Evolutionary conservation across 2,329 filamentous ascomycete genomes (phyloP), one percentile per base, ranked within the genome.

Genomic region (Apiospora pterosperma): DNA sequence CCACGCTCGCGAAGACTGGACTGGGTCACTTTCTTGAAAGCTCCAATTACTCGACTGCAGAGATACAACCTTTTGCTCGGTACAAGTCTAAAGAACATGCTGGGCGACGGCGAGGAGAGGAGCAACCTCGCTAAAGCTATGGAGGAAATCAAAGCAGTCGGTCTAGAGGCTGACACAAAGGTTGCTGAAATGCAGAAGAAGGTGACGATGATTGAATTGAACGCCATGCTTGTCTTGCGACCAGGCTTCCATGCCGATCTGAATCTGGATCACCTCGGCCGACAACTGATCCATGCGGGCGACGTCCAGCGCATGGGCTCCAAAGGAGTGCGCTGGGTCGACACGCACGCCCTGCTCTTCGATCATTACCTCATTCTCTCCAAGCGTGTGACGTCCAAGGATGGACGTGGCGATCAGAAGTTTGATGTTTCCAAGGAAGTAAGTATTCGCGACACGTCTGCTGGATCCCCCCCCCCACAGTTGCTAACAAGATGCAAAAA

Each of bases 361-460:
- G 96, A 99, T 73, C 94, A 99, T 78, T 99, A 97, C 76, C 85
- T 99, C 41, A 94, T 99, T 38, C 81, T 99, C 55, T 92, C 96
- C 42, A 99, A 99, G 81, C 84, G 92, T 8, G 83, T 89, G 4
- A 82, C 85, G 12, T 82, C 88, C 58, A 93, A 93, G 72, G 87
- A 89, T 55, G 85, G 88, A 55, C 87, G 86, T 59, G 86, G 86
- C n/a, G 85, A 90, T 63, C 96, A 91, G 78, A 93, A 92, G 71
- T 99, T 96, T 71, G 96, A 99, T 76, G 95, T 99, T 36, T 97
- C 94, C 0, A 94, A 96, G 76, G 85, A 97, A 78, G 89, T 91
- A 78, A 79, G 85, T 71, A 23, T 31, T n/a, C 39, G n/a, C 19
- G 39, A 55, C 55, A n/a, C 55, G 38, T 61, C 41, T 60, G 61